Base-by-base conservation (phyloP, 2,329 filamentous ascomycete genomes). In the Aspergillus nomiae region DNA sequence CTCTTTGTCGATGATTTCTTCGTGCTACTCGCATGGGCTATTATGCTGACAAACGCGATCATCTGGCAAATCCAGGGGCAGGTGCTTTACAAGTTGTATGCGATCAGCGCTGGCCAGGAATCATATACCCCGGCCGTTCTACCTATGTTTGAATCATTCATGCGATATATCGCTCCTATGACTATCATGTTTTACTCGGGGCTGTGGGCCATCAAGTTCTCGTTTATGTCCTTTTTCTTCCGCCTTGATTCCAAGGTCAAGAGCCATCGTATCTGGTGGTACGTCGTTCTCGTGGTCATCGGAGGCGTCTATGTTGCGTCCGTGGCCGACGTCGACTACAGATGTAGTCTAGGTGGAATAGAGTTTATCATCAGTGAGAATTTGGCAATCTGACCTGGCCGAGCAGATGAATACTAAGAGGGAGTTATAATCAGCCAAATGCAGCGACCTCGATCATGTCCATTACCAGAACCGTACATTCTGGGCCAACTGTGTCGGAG, bases 171-270 rank as follows among this genome's bases (percentile, higher is more conserved):
- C 7, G 65, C 60, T 11, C 66, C 63, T 3, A 38, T 69, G 11
- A 50, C 65, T 46, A 67, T 67, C 48, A 28, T 70, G 0, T 69
- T 67, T 12, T 69, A 69, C 24, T 59, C 67, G 1, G 63, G 59
- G 4, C 32, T 69, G 10, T 67, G 62, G 63, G 58, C 58, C 30
- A 59, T 70, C 28, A 70, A 70, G 34, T 64, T 67, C 19, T 66
- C 65, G 1, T 70, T 70, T 19, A 32, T 70, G 56, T 24, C 61
- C 24, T 63, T 70, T 30, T 70, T 70, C 56, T 65, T 64, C 34
- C 60, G 61, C 7, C 60, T 70, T 1, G 61, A 63, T 11, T 61
- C 60, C 4, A 67, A 65, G n/a, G 36, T 70, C 12, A 66, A 59
- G 19, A 34, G 26, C 21, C 58, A 66, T 12, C 65, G 61, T 2